phyloP scores from a whole-genome alignment of 495 filamentous ascomycete species.

The Cercophora samala region DNA sequence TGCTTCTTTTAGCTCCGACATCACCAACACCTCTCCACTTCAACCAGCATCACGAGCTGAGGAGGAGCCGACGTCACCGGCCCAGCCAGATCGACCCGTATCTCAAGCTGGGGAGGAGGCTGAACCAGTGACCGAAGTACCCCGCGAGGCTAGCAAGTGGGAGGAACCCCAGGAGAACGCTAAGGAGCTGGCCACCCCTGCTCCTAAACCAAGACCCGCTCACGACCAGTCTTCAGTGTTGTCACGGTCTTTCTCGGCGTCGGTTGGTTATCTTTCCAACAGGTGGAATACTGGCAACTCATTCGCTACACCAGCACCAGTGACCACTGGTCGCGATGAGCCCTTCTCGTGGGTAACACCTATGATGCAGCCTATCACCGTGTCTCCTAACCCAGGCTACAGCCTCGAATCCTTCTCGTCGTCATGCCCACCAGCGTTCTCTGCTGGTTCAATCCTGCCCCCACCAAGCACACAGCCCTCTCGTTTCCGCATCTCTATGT shows the following conservation, averaged over 20 bases:
- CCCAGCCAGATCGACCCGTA: slow-evolving; percentile 18
- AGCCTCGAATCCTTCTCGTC: slow-evolving; percentile 41
- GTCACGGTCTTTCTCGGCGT: slow-evolving; percentile 34
- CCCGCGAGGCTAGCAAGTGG: slow-evolving; percentile 3
- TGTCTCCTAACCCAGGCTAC: background rate
- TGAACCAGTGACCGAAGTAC: slow-evolving; percentile 10
- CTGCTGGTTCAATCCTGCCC: slow-evolving; percentile 26
- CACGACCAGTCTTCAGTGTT: slow-evolving; percentile 9
- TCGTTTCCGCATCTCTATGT: slow-evolving; percentile 63
- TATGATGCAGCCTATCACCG: background rate
- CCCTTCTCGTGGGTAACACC: slow-evolving; percentile 33
- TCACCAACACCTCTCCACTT: slow-evolving; percentile 24
- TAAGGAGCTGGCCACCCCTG: slow-evolving; percentile 17
- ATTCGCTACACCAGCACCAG: slow-evolving; percentile 37
- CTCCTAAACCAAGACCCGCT: slow-evolving; percentile 13
- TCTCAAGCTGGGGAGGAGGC: slow-evolving; percentile 15
- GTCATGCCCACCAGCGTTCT: slow-evolving; percentile 31
- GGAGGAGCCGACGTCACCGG: slow-evolving; percentile 18
- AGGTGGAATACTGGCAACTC: slow-evolving; percentile 39
- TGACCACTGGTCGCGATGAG: slow-evolving; percentile 35
- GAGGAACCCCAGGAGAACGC: background rate
- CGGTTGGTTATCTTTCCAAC: slow-evolving; percentile 39
- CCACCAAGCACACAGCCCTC: slow-evolving; percentile 42
- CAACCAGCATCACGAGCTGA: slow-evolving; percentile 18
- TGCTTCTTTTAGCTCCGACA: slow-evolving; percentile 34